A percentile compares a stretch with the other conserved stretches of the same genome.
phyloP scores from a whole-genome alignment of 306 rosid genomes.

The cucumber (Cucumis sativus) region DNA sequence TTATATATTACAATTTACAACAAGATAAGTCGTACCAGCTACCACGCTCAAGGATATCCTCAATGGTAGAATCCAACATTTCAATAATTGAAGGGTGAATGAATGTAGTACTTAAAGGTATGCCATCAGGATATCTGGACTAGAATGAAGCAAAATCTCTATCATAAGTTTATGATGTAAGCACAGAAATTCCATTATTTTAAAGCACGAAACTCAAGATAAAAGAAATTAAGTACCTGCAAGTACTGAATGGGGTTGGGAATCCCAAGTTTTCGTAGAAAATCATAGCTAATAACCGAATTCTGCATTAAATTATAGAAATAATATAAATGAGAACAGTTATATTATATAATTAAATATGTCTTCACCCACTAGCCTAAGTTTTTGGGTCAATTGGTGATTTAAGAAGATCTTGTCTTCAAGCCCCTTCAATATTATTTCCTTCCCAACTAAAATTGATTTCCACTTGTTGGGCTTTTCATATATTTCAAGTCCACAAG shows the following conservation, averaged over 20 bases:
- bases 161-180: neutral
- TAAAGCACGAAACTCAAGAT: conserved; percentile 12
- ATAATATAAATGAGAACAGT: neutral
- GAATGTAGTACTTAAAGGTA: conserved; percentile 65
- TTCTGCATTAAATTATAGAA: conserved; percentile 31
- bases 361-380: too few relatives aligned
- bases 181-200: conserved; percentile 10
- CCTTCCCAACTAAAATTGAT: too few relatives aligned
- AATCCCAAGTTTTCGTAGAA: conserved; percentile 77
- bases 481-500: too few relatives aligned
- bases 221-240: conserved; percentile 69
- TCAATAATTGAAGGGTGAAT: conserved; percentile 85
- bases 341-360: too few relatives aligned
- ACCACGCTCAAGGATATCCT: conserved; percentile 79
- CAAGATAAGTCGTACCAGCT: conserved; percentile 55
- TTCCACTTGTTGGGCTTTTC: too few relatives aligned
- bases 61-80: conserved; percentile 85
- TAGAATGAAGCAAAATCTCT: conserved; percentile 38
- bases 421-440: too few relatives aligned
- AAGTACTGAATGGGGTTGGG: conserved; percentile 87
- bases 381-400: too few relatives aligned
- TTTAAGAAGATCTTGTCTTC: too few relatives aligned
- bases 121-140: conserved; percentile 98
- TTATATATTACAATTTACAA: neutral
- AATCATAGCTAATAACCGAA: conserved; percentile 71